These are phyloP conservation scores for Wickerhamomyces strasburgensis DNA, from an alignment of 805 yeast species.

Conservation along the genomic window DNA sequence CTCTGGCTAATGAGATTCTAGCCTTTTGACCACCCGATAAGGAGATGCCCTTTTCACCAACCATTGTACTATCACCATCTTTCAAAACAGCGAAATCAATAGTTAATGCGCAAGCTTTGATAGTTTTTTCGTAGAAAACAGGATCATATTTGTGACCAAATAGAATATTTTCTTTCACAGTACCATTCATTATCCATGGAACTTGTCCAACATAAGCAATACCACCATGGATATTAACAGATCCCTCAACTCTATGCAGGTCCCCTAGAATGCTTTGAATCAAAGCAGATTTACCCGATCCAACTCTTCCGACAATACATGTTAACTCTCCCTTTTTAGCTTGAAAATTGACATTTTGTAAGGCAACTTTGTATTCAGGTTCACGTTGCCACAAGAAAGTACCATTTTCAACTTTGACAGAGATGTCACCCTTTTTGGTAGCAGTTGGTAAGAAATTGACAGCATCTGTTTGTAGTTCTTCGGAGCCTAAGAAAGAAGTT, in stretches of 20 bases:
- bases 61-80: constrained; percentile 86
- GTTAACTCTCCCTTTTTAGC: constrained; percentile 73
- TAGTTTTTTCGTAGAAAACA: constrained; percentile 71
- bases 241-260: constrained; percentile 68
- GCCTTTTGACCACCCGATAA: constrained; percentile 98
- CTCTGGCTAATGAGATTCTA: constrained; percentile 88
- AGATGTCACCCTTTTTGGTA: constrained; percentile 56
- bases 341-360: constrained; percentile 53
- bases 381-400: constrained; percentile 76
- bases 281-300: constrained; percentile 83
- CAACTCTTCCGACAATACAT: constrained; percentile 88
- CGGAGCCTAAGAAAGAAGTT: constrained; percentile 61
- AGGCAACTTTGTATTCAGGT: constrained; percentile 64
- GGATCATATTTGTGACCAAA: constrained; percentile 86
- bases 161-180: constrained; percentile 83
- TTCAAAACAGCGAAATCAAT: constrained; percentile 77
- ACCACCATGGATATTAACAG: constrained; percentile 65
- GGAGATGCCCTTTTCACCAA: constrained; percentile 96
- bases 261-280: constrained; percentile 81
- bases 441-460: constrained; percentile 47
- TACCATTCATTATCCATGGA: constrained; percentile 97
- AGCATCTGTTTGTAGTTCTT: constrained; percentile 81
- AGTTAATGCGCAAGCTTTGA: constrained; percentile 82
- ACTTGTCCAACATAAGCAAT: constrained; percentile 89
- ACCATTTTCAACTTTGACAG: constrained; percentile 57